Evolutionary conservation across 2,329 filamentous ascomycete genomes (phyloP), one percentile per base, ranked within the genome.

Genomic region (Neurospora sp.): DNA sequence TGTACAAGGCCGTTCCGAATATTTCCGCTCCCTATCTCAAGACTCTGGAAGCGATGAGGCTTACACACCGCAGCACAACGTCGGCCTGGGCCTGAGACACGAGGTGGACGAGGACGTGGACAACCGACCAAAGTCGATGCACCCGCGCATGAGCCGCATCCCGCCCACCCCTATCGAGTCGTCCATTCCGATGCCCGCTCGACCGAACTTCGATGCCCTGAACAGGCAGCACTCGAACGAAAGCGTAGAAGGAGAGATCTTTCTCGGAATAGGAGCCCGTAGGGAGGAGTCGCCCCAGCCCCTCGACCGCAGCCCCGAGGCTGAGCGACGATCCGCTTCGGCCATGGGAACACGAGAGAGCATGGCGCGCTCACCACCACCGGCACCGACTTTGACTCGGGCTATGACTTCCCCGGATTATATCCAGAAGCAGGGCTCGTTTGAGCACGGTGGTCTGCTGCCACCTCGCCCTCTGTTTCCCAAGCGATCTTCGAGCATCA

Each of bases 21-120:
- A 92, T 80, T 94, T 94, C 78, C 90, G 93, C 52, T 91, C 91
- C 69, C 81, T 91, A 75, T 93, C 90, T 52, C 83, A 88, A 68
- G 90, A 91, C 74, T 84, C 83, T 1, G 82, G 81, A 52, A 84
- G 84, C 3, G 86, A 87, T 67, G 80, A 83, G 23, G 80, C 80
- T 33, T 77, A 74, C 19, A 70, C 76, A 74, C 81, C 76, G 8
- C 76, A 79, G 38, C 76, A 80, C 46, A 76, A 74, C 73, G 76
- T 83, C 72, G 79, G 84, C 17, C 75, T 87, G 66, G 85, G 84
- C 23, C 74, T 86, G 70, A 84, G 81, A 72, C 84, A 84, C 6
- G 86, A 88, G 74, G 79, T 89, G 43, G 87, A 89, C 66, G 87
- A 89, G 72, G 82, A 84, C 15, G 82, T 83, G 66, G 75, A 78